Base-by-base conservation (phyloP, 2,329 filamentous ascomycete genomes). In the Dactylonectria estremocensis region DNA sequence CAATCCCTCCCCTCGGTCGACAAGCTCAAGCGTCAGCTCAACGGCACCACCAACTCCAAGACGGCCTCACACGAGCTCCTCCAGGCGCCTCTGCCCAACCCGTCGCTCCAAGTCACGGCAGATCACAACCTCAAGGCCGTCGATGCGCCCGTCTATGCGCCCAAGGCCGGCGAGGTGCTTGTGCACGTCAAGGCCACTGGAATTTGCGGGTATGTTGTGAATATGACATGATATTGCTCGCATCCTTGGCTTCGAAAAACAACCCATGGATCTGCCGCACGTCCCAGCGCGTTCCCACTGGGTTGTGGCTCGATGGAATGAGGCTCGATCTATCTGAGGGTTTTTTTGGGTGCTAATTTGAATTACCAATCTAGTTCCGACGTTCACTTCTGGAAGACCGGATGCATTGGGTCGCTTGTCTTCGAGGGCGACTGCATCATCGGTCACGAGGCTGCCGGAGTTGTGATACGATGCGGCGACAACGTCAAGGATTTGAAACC, bases 321-420 rank as follows among this genome's bases (percentile, higher is more conserved):
- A n/a, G 20, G 11, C 7, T 22, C 13, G 22, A 49, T 28, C 11
- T n/a, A 9, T 13, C 55, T 13, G 37, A 65, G 70, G 40, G 69
- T 28, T 28, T 28, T 28, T 28, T 28, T 4, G 24, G 24, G 24
- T 28, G 24, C 24, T 28, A 28, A 28, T 28, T 28, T 28, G 24
- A 28, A 28, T 28, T 28, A 7, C 24, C 7, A 5, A 28, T 7
- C 16, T 33, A 89, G 87, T 46, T 92, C 90, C 1, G 90, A 92
- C 72, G 86, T 92, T 69, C 90, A 93, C 76, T 90, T 92, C 72
- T 92, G 90, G 90, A 89, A 90, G 72, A 82, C 84, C 0, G 91
- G 91, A 24, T 81, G 85, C 13, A 92, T 93, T 73, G 91, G 91
- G 2, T 84, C 86, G 2, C 83, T 92, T 2, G 84, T 89, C 2